Evolutionary conservation across 495 filamentous ascomycete species (phyloP), one percentile per base, ranked within the genome.

Genomic region (Lophiotrema nucula): DNA sequence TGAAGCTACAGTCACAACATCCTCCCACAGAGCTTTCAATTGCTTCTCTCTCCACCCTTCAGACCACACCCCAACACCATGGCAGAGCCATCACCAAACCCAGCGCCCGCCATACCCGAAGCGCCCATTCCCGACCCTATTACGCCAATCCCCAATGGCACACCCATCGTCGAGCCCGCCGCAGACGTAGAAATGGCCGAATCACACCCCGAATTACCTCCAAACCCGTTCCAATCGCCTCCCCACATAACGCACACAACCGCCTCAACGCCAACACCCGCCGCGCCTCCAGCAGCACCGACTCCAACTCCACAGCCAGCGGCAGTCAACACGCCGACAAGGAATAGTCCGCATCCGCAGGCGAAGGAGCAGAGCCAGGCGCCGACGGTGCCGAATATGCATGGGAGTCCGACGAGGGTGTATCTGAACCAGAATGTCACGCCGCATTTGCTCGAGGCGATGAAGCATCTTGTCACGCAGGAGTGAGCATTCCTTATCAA

Each of bases 341-440:
- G 50, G 12, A 60, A 60, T 42, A 58, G 67, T 1, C 64, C 63
- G 16, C 69, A 65, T 51, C 65, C 67, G 22, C 63, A n/a, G 49
- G 62, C 67, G 19, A 50, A 81, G 69, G 74, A 2, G 55, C 70
- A 23, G 53, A 58, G 27, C 68, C 70, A 26, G 60, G 69, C 73
- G 11, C 68, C 73, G 5, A 69, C 66, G 59, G 69, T 2, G 31
- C 53, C 71, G 41, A 70, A 64, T 39, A 72, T 80, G 1, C 90
- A 96, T 64, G 93, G 93, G 37, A 89, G 89, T 1, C 89, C 92
- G 3, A 88, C 89, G 2, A 81, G 93, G 27, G 83, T 88, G 56
- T 98, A 96, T 73, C 74, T 98, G 70, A 97, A 97, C 65, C 78
- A 84, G 68, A 91, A 90, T 67, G 83, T 98, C 51, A 92, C 91